Conservation (phyloP, 305 asterid species). For the Rubia tinctorum region DNA sequence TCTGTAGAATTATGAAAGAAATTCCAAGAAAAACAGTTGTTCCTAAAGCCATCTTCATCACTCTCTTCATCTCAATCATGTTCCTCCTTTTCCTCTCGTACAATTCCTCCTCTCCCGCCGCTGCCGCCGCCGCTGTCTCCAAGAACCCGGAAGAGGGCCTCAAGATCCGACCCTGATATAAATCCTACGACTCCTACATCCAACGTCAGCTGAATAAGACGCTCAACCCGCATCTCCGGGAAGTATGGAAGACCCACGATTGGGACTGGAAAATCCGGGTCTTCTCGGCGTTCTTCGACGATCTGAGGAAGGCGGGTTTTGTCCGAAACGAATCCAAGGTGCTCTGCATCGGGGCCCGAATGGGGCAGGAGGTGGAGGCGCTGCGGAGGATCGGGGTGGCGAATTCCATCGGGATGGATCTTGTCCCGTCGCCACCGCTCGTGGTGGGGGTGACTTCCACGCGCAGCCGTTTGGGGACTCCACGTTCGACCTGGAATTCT, state of each 20-base stretch:
- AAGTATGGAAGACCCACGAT: conserved; percentile 68
- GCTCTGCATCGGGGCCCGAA: conserved; percentile 66
- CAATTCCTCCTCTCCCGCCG: conserved; percentile 8
- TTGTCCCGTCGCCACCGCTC: conserved; percentile 72
- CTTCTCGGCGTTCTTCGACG: conserved; percentile 45
- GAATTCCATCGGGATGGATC: conserved; percentile 67
- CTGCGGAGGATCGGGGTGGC: conserved; percentile 55
- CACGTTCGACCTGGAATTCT: conserved; percentile 68
- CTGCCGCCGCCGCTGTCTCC: conserved; percentile 2
- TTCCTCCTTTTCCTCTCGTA: conserved; percentile 31
- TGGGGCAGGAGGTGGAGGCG: conserved; percentile 89
- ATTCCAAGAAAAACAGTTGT: conserved; percentile 22
- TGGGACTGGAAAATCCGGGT: conserved; percentile 66
- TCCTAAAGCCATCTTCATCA: conserved; percentile 24
- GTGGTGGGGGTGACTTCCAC: conserved; percentile 74
- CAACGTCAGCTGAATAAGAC: conserved; percentile 71
- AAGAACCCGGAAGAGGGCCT: conserved; percentile 24
- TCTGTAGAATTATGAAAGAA: conserved; percentile 23
- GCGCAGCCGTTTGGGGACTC: conserved; percentile 61
- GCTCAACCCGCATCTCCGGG: conserved; percentile 58
- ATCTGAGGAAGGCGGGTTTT: conserved; percentile 32
- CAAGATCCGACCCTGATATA: conserved; percentile 66
- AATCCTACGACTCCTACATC: conserved; percentile 57
- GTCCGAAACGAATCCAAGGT: conserved; percentile 43
- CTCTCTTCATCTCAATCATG: conserved; percentile 34